Evolutionary conservation across 1,284 basidiomycete genomes (phyloP).

Genomic region (Tetrapyrgos nigripes): DNA sequence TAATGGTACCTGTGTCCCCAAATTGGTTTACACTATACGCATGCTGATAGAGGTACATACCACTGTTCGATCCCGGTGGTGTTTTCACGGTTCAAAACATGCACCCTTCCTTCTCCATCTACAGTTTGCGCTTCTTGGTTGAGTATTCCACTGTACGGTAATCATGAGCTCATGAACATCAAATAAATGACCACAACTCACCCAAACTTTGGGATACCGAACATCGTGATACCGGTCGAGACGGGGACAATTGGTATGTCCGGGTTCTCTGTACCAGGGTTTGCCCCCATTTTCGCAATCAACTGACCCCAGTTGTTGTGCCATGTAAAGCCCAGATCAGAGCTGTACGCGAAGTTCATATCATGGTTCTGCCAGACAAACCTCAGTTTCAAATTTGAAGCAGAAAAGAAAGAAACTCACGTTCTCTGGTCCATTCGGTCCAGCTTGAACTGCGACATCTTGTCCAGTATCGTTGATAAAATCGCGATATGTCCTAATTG

Average conservation of each 20-base stretch:
- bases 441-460: conserved; percentile 48
- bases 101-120: conserved; percentile 42
- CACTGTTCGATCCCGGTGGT: conserved; percentile 45
- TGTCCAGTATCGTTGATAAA: conserved; percentile 48
- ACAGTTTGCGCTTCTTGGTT: conserved; percentile 52
- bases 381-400: not conserved
- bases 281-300: conserved; percentile 27
- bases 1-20: conserved; percentile 44
- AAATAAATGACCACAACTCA: conserved; percentile 19
- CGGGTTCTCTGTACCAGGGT: not conserved
- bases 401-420: conserved; percentile 25
- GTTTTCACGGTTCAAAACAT: conserved; percentile 52
- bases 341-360: conserved; percentile 44
- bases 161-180: not conserved
- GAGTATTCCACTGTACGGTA: conserved; percentile 41
- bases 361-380: conserved; percentile 45
- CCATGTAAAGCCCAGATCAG: conserved; percentile 43
- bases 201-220: conserved; percentile 50
- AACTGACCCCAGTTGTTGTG: conserved; percentile 45
- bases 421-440: conserved; percentile 53
- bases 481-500: conserved; percentile 48
- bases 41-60: conserved; percentile 25
- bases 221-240: conserved; percentile 47
- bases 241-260: conserved; percentile 36
- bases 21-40: not conserved